These are phyloP conservation scores for Cylindrodendrum hubeiense DNA, from an alignment of 2,329 filamentous ascomycete species.

Conservation along the genomic window DNA sequence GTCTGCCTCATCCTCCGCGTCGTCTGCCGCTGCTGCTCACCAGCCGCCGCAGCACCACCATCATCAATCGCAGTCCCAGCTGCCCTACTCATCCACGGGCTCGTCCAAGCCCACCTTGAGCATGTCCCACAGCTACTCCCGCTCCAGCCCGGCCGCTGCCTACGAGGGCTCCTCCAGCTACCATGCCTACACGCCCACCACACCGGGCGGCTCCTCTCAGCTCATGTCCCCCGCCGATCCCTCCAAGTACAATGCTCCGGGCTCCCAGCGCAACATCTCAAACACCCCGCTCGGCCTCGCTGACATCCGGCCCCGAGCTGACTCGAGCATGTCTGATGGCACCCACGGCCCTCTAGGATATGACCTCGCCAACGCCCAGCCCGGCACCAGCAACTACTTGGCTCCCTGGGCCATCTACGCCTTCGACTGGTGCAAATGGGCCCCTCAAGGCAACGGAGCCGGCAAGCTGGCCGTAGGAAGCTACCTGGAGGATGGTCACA, in stretches of 20 bases:
- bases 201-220: constrained; percentile 73
- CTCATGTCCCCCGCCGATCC: constrained; percentile 70
- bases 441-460: constrained; percentile 80
- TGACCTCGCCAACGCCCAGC: constrained; percentile 73
- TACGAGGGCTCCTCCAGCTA: constrained; percentile 68
- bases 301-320: constrained; percentile 89
- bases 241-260: constrained; percentile 67
- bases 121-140: constrained; percentile 81
- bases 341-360: constrained; percentile 72
- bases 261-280: constrained; percentile 73
- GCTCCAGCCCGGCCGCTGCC: constrained; percentile 80
- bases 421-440: constrained; percentile 99
- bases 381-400: constrained; percentile 90
- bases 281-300: constrained; percentile 92
- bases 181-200: constrained; percentile 71
- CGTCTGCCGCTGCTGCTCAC: constrained; percentile 52
- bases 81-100: constrained; percentile 59
- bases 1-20: constrained; percentile 41
- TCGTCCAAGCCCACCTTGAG: constrained; percentile 70
- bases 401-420: constrained; percentile 97
- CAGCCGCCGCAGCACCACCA: constrained; percentile 48
- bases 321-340: constrained; percentile 83
- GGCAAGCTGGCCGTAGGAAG: constrained; percentile 96
- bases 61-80: constrained; percentile 59
- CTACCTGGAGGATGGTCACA: constrained; percentile 97